These are phyloP conservation scores for Fagopyrum tataricum DNA, from an alignment of 148 eudicot species.

Conservation along the genomic window DNA sequence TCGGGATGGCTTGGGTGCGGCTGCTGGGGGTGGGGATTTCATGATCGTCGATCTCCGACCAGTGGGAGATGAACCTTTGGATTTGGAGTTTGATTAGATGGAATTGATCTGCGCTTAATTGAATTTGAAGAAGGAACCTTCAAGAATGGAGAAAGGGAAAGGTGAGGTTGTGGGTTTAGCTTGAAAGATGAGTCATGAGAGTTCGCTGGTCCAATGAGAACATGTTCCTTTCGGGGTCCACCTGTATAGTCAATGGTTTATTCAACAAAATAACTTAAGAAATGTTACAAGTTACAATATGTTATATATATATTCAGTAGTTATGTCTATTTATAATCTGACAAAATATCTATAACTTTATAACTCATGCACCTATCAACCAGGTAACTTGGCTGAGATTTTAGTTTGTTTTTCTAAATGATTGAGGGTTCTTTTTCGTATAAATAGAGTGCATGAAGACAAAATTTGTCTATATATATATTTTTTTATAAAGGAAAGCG, in stretches of 20 bases:
- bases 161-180: neutral
- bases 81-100: neutral
- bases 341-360: neutral
- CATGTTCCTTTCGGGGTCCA: neutral
- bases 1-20: slow-evolving; percentile 7
- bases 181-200: neutral
- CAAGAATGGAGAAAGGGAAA: slow-evolving; percentile 5
- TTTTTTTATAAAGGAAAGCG: too few relatives aligned
- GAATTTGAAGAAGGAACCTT: neutral
- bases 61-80: neutral
- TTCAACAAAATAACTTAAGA: neutral
- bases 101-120: neutral
- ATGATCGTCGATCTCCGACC: neutral
- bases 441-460: too few relatives aligned
- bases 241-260: neutral
- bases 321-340: too few relatives aligned
- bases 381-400: neutral
- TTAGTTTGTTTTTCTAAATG: too few relatives aligned
- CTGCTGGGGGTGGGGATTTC: slow-evolving; percentile 15
- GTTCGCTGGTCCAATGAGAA: slow-evolving; percentile 8
- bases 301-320: too few relatives aligned
- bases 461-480: too few relatives aligned
- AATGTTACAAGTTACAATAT: too few relatives aligned
- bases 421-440: too few relatives aligned
- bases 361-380: neutral